These are phyloP conservation scores for Arctostaphylos glauca DNA, from an alignment of 148 eudicot species.

Conservation along the genomic window DNA sequence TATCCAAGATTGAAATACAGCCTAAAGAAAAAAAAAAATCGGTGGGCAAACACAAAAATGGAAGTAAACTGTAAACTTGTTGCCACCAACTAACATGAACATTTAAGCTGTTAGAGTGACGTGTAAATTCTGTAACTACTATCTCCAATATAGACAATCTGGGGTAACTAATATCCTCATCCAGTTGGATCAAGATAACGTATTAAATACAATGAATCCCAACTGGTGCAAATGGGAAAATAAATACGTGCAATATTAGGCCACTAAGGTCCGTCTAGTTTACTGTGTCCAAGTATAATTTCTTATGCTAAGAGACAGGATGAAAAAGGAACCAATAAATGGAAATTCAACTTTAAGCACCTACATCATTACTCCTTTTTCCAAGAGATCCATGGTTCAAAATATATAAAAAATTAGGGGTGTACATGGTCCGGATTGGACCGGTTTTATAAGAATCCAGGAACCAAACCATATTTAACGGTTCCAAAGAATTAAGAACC, in stretches of 20 bases:
- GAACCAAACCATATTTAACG: too few relatives aligned
- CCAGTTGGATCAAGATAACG: neutral
- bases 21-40: neutral
- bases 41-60: neutral
- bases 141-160: neutral
- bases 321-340: neutral
- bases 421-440: too few relatives aligned
- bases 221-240: neutral
- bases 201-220: neutral
- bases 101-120: neutral
- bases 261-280: neutral
- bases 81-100: neutral
- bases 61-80: neutral
- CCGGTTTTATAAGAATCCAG: too few relatives aligned
- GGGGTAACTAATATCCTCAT: neutral
- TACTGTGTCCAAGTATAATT: neutral
- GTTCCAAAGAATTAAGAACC: too few relatives aligned
- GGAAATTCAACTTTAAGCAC: neutral
- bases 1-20: neutral
- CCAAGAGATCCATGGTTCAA: neutral
- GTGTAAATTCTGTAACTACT: neutral
- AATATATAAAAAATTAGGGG: too few relatives aligned
- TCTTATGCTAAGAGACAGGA: neutral
- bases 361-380: neutral
- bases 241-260: neutral